Evolutionary conservation across 495 filamentous ascomycete species (phyloP), one percentile per base, ranked within the genome.

Genomic region (Tuber microsphaerosporum): DNA sequence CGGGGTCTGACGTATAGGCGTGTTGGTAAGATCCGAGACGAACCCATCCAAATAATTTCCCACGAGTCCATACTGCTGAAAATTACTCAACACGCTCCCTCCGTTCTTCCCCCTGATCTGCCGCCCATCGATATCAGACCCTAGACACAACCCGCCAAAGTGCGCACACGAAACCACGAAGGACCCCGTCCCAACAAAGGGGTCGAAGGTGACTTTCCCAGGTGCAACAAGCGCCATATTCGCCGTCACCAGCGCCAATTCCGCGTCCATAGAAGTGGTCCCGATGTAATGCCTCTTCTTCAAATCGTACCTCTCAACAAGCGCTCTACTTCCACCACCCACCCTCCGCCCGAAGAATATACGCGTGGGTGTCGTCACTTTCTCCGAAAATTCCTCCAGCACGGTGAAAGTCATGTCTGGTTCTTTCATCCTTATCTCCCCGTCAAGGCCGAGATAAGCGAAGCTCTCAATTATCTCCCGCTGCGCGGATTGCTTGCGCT

Each of bases 231-330:
- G 89, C 0, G 93, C 91, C 71, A 99, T 88, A 82, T 99, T 99
- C 1, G 94, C 94, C 0, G 94, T 98, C 39, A 99, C 86, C 2
- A 99, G 89, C 39, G 92, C 91, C 61, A 99, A 86, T 82, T 97
- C 96, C 0, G 96, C 91, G 83, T 98, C 95, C 94, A 99, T 97
- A 19, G 91, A 93, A 0, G 95, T 99, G 0, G 94, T 98, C 80
- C 91, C 92, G 80, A 99, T 97, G 82, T 98, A 98, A 65, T 86
- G 85, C 10, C 95, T 88, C 84, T 95, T 97, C 85, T 99, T 99
- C 19, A 99, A 86, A 81, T 94, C 93, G 79, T 95, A 94, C 75
- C 88, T 91, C 39, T 87, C 85, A 31, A 94, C 86, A n/a, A 89
- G 82, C 41, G 91, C 87, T 61, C 94, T 86, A 34, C 86, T 86